These are phyloP conservation scores for Fragilariopsis cylindrus DNA, from an alignment of 108 stramenopile genomes.

Conservation along the genomic window DNA sequence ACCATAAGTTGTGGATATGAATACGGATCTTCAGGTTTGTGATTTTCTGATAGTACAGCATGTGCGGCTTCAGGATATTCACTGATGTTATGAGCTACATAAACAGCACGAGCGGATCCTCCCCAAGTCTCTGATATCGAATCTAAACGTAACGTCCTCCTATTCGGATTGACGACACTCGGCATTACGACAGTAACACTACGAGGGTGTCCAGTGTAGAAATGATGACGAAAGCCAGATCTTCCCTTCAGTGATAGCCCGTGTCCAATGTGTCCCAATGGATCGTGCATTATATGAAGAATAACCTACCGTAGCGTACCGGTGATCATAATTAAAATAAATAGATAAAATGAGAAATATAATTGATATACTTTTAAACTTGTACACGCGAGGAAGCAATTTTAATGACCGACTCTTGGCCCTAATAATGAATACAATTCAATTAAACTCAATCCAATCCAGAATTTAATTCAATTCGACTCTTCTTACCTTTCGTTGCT, in stretches of 20 bases:
- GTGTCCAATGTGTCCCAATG: slow-evolving; percentile 29
- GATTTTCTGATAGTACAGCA: slow-evolving; percentile 38
- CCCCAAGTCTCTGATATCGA: slow-evolving; percentile 89
- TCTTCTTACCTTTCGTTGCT: slow-evolving; percentile 38
- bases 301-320: slow-evolving; percentile 22
- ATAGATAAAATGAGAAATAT: too few species aligned
- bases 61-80: slow-evolving; percentile 64
- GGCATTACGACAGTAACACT: slow-evolving; percentile 77
- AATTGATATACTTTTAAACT: too few species aligned
- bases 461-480: background rate
- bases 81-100: slow-evolving; percentile 60
- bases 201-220: slow-evolving; percentile 49
- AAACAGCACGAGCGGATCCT: slow-evolving; percentile 61
- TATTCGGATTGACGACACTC: slow-evolving; percentile 81
- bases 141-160: slow-evolving; percentile 48
- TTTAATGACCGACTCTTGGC: too few species aligned
- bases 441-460: too few species aligned
- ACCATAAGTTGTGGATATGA: slow-evolving; percentile 70
- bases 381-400: too few species aligned
- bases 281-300: slow-evolving; percentile 45
- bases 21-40: slow-evolving; percentile 38
- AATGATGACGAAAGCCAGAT: slow-evolving; percentile 53
- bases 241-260: slow-evolving; percentile 32
- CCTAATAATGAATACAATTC: too few species aligned
- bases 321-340: background rate